Evolutionary conservation across 106 monocot species (phyloP).

Genomic region (Triglochin maritima): DNA sequence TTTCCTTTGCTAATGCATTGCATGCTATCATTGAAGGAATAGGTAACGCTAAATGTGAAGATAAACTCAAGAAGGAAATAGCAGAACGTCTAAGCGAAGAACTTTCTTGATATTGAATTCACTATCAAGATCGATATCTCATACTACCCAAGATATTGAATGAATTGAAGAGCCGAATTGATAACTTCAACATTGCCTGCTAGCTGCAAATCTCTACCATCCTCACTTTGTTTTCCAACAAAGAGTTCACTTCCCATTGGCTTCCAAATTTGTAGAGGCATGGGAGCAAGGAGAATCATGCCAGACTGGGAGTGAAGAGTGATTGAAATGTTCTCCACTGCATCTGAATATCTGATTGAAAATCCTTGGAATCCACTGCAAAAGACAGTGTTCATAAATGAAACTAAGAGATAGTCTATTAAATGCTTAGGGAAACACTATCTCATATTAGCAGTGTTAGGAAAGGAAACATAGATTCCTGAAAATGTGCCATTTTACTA

Average conservation of each 20-base stretch:
- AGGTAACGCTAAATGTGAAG: too few species aligned
- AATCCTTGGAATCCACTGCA: slow-evolving; percentile 75
- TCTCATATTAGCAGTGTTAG: too few species aligned
- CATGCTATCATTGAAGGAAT: too few species aligned
- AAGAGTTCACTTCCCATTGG: slow-evolving; percentile 26
- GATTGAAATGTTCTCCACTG: slow-evolving; percentile 57
- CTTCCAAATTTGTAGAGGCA: slow-evolving; percentile 35
- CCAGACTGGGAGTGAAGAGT: slow-evolving; percentile 57
- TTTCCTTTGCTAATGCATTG: too few species aligned
- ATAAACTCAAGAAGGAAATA: not conserved
- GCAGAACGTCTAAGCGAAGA: not conserved
- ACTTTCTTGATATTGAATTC: too few species aligned
- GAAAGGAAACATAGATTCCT: too few species aligned
- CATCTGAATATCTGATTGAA: slow-evolving; percentile 59
- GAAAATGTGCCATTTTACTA: too few species aligned
- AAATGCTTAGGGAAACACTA: too few species aligned
- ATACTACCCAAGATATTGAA: slow-evolving; percentile 82
- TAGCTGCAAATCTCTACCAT: slow-evolving; percentile 42
- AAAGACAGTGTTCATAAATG: not conserved
- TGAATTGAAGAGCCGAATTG: slow-evolving; percentile 54
- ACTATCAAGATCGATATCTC: too few species aligned
- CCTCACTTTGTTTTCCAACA: slow-evolving; percentile 32
- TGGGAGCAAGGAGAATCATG: slow-evolving; percentile 55
- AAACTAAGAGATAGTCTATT: too few species aligned
- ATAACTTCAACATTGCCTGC: slow-evolving; percentile 41